phyloP scores from a whole-genome alignment of 2,329 filamentous ascomycete genomes.

The Raffaelea ambrosiae region DNA sequence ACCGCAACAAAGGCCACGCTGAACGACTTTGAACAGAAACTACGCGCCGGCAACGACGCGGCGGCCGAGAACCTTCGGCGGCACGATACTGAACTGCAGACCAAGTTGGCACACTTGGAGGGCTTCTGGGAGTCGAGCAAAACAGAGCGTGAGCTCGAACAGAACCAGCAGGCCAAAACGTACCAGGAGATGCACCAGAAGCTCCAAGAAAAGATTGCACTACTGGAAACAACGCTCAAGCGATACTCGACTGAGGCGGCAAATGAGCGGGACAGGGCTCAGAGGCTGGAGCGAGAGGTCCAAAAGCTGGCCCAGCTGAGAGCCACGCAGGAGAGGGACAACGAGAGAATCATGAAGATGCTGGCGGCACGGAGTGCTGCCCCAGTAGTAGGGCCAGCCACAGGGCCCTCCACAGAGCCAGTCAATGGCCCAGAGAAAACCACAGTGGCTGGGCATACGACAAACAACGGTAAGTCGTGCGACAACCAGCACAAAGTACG shows the following conservation, averaged over 20 bases:
- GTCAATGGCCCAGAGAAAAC: not conserved
- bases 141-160: constrained; percentile 2
- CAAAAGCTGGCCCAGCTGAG: not conserved
- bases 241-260: constrained; percentile 5
- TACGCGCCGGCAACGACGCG: not conserved
- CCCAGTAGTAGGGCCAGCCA: not conserved
- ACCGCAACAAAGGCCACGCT: constrained; percentile 2
- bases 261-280: constrained; percentile 3
- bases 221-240: constrained; percentile 4
- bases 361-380: not conserved
- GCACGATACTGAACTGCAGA: constrained; percentile 4
- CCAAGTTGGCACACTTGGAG: constrained; percentile 5
- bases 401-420: too few relatives aligned
- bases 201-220: constrained; percentile 7
- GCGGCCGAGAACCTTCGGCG: constrained; percentile 1
- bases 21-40: constrained; percentile 2
- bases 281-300: constrained; percentile 3
- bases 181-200: constrained; percentile 2
- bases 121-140: constrained; percentile 5
- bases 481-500: not conserved
- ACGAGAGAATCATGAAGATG: not conserved
- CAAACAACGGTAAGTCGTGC: not conserved
- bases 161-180: not conserved
- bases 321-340: not conserved
- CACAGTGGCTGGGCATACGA: not conserved